phyloP scores from a whole-genome alignment of 148 eudicot genomes.

The Drosera capensis region DNA sequence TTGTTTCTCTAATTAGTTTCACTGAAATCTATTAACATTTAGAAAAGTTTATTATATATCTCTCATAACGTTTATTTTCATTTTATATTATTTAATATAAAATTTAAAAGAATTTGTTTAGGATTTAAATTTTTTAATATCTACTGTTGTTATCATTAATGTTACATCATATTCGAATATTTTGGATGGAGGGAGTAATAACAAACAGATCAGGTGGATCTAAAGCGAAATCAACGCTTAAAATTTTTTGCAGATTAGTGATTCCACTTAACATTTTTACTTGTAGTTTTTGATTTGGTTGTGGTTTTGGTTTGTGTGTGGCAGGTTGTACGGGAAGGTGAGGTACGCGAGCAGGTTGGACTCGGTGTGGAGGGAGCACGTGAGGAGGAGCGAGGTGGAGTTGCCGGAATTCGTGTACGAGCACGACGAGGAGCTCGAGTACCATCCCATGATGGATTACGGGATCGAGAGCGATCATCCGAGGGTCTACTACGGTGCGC shows the following conservation, averaged over 20 bases:
- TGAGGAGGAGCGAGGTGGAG: conserved; percentile 43
- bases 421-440: conserved; percentile 63
- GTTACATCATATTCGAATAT: no score
- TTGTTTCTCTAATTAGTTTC: no score
- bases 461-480: conserved; percentile 66
- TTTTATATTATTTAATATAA: no score
- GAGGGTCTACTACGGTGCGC: conserved; percentile 35
- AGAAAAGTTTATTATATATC: no score
- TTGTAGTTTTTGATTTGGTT: background rate
- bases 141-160: no score
- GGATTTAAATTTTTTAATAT: no score
- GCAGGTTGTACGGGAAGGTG: conserved; percentile 48
- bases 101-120: no score
- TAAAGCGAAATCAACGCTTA: background rate
- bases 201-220: background rate
- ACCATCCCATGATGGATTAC: conserved; percentile 60
- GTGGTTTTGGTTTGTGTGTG: background rate
- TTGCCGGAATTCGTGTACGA: conserved; percentile 48
- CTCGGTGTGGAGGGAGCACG: conserved; percentile 56
- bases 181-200: no score
- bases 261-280: background rate
- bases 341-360: conserved; percentile 44
- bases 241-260: background rate
- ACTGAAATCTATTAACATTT: no score
- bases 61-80: no score